A percentile compares a stretch with the other conserved stretches of the same genome.
Conservation (phyloP, 495 filamentous ascomycete genomes). For the Evansstolkia leycettana region DNA sequence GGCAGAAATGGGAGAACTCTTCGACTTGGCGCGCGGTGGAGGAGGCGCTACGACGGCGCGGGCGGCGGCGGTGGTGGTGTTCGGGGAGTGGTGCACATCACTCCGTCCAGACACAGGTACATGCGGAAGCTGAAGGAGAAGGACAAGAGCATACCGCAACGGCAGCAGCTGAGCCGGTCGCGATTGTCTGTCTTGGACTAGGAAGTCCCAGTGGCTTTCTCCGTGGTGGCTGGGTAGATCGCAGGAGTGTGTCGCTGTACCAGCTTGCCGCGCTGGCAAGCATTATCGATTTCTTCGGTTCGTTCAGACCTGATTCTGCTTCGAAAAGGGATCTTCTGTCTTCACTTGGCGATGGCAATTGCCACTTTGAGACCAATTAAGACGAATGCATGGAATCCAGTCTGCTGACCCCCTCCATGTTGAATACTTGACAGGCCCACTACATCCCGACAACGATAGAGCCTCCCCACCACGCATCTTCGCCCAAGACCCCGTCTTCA, state of each 20-base stretch:
- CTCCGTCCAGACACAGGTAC: no score
- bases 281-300: constrained; percentile 25
- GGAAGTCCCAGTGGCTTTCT: constrained; percentile 38
- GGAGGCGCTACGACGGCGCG: constrained; percentile 1
- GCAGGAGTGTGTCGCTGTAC: constrained; percentile 30
- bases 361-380: no score
- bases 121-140: not conserved
- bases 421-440: no score
- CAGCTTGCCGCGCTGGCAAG: constrained; percentile 51
- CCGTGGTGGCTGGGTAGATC: constrained; percentile 34
- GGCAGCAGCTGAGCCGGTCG: not conserved
- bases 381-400: no score
- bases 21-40: constrained; percentile 13
- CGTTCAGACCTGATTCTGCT: no score
- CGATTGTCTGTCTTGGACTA: constrained; percentile 40
- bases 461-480: constrained; percentile 14
- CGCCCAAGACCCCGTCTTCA: constrained; percentile 66
- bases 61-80: no score
- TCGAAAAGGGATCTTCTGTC: no score
- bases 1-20: constrained; percentile 18
- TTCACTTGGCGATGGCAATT: no score
- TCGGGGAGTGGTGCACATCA: no score
- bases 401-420: no score
- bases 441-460: no score
- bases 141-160: not conserved